Evolutionary conservation across 2,329 filamentous ascomycete species (phyloP), one percentile per base, ranked within the genome.

Genomic region (Ramichloridium luteum): DNA sequence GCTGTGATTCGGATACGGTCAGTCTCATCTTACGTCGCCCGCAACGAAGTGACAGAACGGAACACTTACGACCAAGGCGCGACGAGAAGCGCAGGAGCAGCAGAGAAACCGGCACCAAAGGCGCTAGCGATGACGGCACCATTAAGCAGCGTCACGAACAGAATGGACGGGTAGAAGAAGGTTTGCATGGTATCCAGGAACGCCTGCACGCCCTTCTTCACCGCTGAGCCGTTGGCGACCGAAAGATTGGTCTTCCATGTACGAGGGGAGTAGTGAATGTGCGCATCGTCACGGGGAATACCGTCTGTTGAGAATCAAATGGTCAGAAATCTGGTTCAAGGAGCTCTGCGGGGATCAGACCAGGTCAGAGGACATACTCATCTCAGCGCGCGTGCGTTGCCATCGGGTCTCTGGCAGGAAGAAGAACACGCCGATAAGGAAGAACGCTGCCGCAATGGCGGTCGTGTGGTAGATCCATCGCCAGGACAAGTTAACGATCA

Each of bases 331-430:
- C 8, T 23, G 8, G n/a, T 8, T n/a, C n/a, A 23, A 23, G 20
- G 8, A 8, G 8, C 8, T 23, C 8, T 23, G 8, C n/a, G 20
- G n/a, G n/a, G 20, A 23, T 23, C n/a, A 8, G n/a, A 8, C 20
- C 8, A n/a, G 20, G n/a, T n/a, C 4, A 13, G 4, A 13, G n/a
- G 13, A 28, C 27, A 11, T 28, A 28, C 27, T 28, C 28, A 30
- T 30, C 12, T 30, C 28, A 6, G 34, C 35, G 16, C 16, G 23
- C 8, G 40, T 37, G 15, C 42, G 38, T 13, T 27, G 15, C 38
- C 37, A 45, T 12, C 42, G 35, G 1, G 42, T 41, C 27, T 45
- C 42, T 6, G 42, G 42, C 3, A 45, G 26, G 38, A 41, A 43
- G 16, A 36, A 30, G 22, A 41, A 25, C 3, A 41, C 20, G 8